Evolutionary conservation across 148 eudicot genomes (phyloP).

Genomic region (Vaccinium darrowii): DNA sequence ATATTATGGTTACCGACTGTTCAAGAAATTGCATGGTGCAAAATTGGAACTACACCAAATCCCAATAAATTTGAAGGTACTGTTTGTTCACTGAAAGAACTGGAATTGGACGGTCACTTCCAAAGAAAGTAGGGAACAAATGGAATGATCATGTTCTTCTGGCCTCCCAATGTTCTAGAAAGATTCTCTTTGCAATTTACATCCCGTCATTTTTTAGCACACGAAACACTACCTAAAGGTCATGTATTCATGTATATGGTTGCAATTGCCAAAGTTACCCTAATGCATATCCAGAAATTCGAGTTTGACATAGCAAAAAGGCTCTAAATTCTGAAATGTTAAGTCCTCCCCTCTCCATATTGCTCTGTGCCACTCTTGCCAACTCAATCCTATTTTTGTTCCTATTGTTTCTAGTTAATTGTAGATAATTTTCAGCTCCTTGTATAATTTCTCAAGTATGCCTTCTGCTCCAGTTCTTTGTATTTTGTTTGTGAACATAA

Average conservation of each 20-base stretch:
- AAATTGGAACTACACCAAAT: not conserved
- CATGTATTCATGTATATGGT: not conserved
- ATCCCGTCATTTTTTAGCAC: not conserved
- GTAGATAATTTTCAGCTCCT: not conserved
- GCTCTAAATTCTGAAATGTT: not conserved
- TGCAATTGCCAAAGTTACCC: not conserved
- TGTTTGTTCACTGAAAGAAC: not conserved
- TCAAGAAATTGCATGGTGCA: not conserved
- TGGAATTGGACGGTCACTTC: not conserved
- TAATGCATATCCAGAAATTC: not conserved
- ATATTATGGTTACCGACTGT: not conserved
- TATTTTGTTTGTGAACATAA: not conserved
- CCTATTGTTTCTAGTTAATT: not conserved
- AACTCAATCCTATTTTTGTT: not conserved
- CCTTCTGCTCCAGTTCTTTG: not conserved
- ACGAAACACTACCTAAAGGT: not conserved
- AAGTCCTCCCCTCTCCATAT: not conserved
- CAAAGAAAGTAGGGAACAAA: not conserved
- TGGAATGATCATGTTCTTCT: not conserved
- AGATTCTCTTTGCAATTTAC: not conserved
- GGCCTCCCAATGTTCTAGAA: not conserved
- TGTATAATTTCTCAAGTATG: not conserved
- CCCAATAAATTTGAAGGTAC: not conserved
- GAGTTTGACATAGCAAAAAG: not conserved
- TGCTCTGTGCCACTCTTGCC: not conserved